Evolutionary conservation across 192 early-diverging fungal species (phyloP).

Genomic region (Lunasporangiospora selenospora): DNA sequence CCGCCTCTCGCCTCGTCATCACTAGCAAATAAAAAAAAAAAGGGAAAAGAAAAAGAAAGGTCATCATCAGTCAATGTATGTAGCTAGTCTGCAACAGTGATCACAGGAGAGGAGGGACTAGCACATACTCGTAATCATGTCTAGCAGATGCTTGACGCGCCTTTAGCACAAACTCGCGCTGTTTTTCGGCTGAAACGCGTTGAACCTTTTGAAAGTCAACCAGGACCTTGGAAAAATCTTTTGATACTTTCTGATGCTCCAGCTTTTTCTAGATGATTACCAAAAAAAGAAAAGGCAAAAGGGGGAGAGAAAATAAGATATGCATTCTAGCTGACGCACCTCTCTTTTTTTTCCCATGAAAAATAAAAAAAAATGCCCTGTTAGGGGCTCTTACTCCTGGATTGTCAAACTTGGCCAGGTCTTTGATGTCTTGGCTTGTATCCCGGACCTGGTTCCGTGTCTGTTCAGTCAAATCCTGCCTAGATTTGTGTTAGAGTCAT

Average conservation of each 20-base stretch:
- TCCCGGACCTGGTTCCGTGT: slow-evolving; percentile 83
- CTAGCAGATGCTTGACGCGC: slow-evolving; percentile 62
- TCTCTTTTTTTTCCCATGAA: neutral
- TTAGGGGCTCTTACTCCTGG: slow-evolving; percentile 38
- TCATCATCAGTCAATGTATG: slow-evolving; percentile 9
- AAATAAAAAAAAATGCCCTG: neutral
- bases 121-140: slow-evolving; percentile 43
- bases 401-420: slow-evolving; percentile 64
- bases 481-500: too few relatives aligned
- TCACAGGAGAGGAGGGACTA: neutral
- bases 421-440: slow-evolving; percentile 81
- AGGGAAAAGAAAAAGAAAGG: neutral
- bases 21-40: slow-evolving; percentile 1
- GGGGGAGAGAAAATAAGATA: too few relatives aligned
- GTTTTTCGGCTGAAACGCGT: slow-evolving; percentile 82
- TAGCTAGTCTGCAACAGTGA: neutral
- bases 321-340: too few relatives aligned
- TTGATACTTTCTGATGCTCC: slow-evolving; percentile 91
- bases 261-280: slow-evolving; percentile 67
- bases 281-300: slow-evolving; percentile 4
- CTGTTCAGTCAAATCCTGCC: slow-evolving; percentile 78
- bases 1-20: too few relatives aligned
- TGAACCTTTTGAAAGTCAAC: slow-evolving; percentile 90
- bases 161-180: slow-evolving; percentile 83
- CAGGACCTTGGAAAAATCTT: slow-evolving; percentile 93